Conservation (phyloP, 2,329 filamentous ascomycete genomes). For the Diaporthe ilicicola region DNA sequence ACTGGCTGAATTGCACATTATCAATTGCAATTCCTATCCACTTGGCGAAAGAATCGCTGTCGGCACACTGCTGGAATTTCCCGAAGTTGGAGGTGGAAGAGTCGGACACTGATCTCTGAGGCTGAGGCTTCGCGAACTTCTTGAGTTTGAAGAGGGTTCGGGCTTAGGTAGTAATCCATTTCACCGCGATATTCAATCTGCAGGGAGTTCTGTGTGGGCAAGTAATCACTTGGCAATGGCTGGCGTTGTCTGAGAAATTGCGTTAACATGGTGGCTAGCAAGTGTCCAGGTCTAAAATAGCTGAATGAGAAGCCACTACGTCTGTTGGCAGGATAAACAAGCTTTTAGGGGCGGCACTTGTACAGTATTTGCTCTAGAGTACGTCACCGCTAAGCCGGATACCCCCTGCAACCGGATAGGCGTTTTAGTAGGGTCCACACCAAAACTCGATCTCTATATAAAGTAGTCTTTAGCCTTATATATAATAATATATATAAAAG, state of each 20-base stretch:
- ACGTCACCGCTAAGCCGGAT: too few relatives aligned
- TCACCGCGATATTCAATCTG: neutral
- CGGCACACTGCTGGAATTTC: slow-evolving; percentile 29
- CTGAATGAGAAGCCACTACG: neutral
- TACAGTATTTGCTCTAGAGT: neutral
- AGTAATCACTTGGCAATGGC: neutral
- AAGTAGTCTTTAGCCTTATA: too few relatives aligned
- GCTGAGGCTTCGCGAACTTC: neutral
- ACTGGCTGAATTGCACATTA: slow-evolving; percentile 47
- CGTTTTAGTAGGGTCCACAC: too few relatives aligned
- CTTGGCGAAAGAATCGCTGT: slow-evolving; percentile 41
- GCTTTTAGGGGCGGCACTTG: neutral
- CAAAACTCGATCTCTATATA: too few relatives aligned
- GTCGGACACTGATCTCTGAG: slow-evolving; percentile 38
- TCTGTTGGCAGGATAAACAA: neutral
- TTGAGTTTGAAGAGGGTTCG: too few relatives aligned
- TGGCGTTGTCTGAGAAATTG: neutral
- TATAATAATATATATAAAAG: too few relatives aligned
- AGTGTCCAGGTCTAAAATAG: neutral
- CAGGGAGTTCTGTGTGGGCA: neutral
- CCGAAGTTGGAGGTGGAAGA: slow-evolving; percentile 25
- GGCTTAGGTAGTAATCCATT: too few relatives aligned
- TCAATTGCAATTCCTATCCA: slow-evolving; percentile 47
- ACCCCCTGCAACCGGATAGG: too few relatives aligned
- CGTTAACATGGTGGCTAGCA: neutral